Conservation (phyloP, 2,329 filamentous ascomycete species). For the Aquanectria penicillioides region DNA sequence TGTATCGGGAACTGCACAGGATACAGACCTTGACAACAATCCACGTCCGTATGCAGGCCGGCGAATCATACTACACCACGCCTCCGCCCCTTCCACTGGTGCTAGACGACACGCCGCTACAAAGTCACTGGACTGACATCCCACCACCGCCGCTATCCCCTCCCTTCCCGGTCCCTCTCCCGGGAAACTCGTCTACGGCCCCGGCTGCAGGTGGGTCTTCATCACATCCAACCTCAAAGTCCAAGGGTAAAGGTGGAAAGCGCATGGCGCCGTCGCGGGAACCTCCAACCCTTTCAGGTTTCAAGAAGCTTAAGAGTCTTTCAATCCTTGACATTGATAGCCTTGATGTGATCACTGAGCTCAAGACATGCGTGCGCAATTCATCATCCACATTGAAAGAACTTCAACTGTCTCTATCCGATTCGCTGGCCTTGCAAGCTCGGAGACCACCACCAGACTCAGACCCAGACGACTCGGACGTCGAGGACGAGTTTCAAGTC, state of each 20-base stretch:
- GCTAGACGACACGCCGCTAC: conserved; percentile 39
- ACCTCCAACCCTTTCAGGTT: conserved; percentile 65
- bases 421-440: conserved; percentile 56
- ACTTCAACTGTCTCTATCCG: conserved; percentile 68
- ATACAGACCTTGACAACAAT: conserved; percentile 63
- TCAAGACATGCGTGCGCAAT: conserved; percentile 64
- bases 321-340: conserved; percentile 69
- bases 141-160: conserved; percentile 37
- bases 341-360: conserved; percentile 64
- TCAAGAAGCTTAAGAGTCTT: conserved; percentile 63
- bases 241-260: conserved; percentile 48
- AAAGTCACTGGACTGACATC: conserved; percentile 42
- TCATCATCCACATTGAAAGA: conserved; percentile 64
- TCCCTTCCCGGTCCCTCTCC: too few relatives aligned
- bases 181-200: conserved; percentile 29
- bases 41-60: conserved; percentile 68
- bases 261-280: conserved; percentile 46
- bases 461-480: conserved; percentile 61
- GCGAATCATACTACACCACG: conserved; percentile 63
- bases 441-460: conserved; percentile 49
- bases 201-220: conserved; percentile 37
- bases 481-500: conserved; percentile 65
- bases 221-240: conserved; percentile 48
- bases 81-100: conserved; percentile 58
- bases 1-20: conserved; percentile 66